phyloP scores from a whole-genome alignment of 306 rosid genomes.

The Quercus rubra region DNA sequence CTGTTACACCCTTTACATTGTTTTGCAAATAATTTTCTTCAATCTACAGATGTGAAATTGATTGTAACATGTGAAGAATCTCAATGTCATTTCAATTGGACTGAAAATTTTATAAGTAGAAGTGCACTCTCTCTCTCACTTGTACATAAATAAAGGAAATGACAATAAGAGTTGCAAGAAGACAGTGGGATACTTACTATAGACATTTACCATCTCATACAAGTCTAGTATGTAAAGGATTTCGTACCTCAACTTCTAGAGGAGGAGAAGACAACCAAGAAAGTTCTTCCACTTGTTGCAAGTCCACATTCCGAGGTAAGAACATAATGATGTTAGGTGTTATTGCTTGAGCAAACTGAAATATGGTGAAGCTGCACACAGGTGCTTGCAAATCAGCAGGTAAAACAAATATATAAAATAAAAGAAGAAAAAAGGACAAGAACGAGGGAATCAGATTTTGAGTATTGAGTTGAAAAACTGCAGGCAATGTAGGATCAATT shows the following conservation, averaged over 20 bases:
- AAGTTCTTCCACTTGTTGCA: conserved; percentile 27
- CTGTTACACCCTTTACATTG: conserved; percentile 26
- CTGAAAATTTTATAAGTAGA: background rate
- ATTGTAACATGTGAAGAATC: background rate
- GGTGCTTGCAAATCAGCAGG: background rate
- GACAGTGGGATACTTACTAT: background rate
- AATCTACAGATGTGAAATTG: conserved; percentile 19
- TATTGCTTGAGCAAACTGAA: conserved; percentile 34
- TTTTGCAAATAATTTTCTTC: conserved; percentile 23
- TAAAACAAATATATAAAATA: background rate
- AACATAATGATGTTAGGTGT: conserved; percentile 35
- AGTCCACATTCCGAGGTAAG: conserved; percentile 33
- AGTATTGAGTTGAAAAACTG: background rate
- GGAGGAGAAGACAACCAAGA: conserved; percentile 44
- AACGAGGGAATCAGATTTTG: background rate
- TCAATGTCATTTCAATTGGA: background rate
- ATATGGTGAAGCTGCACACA: conserved; percentile 18
- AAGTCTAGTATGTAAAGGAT: background rate
- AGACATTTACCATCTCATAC: background rate
- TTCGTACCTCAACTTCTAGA: conserved; percentile 25
- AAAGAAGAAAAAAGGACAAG: no score
- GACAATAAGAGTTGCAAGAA: background rate
- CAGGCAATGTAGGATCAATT: background rate
- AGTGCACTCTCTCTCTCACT: background rate
- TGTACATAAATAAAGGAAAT: background rate